These are phyloP conservation scores for Ramaria rubella DNA, from an alignment of 768 basidiomycete species.

Conservation along the genomic window DNA sequence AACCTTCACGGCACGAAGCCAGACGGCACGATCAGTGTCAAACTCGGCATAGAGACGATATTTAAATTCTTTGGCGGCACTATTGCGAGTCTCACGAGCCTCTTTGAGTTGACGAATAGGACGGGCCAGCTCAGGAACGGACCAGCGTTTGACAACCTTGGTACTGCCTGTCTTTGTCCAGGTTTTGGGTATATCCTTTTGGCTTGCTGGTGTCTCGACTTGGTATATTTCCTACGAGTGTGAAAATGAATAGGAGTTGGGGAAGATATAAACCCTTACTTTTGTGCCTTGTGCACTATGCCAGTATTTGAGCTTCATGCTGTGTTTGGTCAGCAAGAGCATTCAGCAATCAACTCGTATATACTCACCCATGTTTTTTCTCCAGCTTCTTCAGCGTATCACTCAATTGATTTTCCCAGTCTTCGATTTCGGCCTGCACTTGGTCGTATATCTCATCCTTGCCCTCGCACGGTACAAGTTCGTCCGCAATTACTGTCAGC, in stretches of 20 bases:
- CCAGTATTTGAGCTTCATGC: constrained; percentile 52
- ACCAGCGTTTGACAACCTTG: constrained; percentile 73
- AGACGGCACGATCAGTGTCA: constrained; percentile 69
- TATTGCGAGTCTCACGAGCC: constrained; percentile 80
- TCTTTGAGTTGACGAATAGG: constrained; percentile 84
- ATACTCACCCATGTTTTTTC: constrained; percentile 57
- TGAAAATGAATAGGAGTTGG: not conserved
- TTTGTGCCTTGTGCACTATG: constrained; percentile 82
- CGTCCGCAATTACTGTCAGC: constrained; percentile 43
- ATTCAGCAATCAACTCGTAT: not conserved
- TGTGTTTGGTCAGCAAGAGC: constrained; percentile 29
- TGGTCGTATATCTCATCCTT: constrained; percentile 82
- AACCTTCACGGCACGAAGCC: constrained; percentile 78
- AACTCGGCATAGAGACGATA: constrained; percentile 73
- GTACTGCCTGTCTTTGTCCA: constrained; percentile 81
- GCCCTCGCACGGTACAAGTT: constrained; percentile 75
- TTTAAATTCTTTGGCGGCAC: constrained; percentile 79
- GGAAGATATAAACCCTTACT: constrained; percentile 30
- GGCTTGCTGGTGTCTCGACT: constrained; percentile 57
- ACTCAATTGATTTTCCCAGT: constrained; percentile 68
- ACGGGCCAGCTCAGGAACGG: constrained; percentile 62
- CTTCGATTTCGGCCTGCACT: constrained; percentile 61
- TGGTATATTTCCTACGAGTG: constrained; percentile 77
- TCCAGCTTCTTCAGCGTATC: constrained; percentile 56
- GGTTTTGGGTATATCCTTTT: constrained; percentile 65